phyloP scores from a whole-genome alignment of 2,329 filamentous ascomycete genomes.

The Colletotrichum magnum region DNA sequence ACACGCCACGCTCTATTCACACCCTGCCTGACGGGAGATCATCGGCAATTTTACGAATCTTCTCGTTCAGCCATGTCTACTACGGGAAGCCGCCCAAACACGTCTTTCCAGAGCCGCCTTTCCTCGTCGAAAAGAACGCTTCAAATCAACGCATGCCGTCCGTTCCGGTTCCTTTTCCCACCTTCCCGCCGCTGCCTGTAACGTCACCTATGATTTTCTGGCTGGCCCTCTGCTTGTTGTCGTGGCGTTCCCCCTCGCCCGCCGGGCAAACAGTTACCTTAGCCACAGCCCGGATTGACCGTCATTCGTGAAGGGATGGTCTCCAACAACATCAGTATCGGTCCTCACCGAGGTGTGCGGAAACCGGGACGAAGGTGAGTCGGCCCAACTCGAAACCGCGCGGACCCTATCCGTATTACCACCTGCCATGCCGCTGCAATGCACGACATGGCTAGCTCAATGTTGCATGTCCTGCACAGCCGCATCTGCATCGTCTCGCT shows the following conservation, averaged over 20 bases:
- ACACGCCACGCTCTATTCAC: background rate
- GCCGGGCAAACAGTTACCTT: background rate
- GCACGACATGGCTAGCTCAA: constrained; percentile 32
- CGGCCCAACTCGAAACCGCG: constrained; percentile 24
- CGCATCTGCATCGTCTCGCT: constrained; percentile 52
- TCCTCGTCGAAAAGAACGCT: background rate
- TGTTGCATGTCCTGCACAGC: constrained; percentile 30
- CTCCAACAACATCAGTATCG: background rate
- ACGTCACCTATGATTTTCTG: background rate
- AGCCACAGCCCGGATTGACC: too few species aligned
- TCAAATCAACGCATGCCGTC: background rate
- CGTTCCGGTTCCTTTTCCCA: background rate
- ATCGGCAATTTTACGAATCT: constrained; percentile 2
- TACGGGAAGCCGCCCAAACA: background rate
- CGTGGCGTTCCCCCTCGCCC: background rate
- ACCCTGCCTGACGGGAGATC: constrained; percentile 12
- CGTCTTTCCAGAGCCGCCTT: background rate
- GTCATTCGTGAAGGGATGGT: background rate
- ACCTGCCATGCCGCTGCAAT: constrained; percentile 24
- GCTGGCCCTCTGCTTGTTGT: background rate
- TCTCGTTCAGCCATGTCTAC: constrained; percentile 13
- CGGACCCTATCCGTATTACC: constrained; percentile 6
- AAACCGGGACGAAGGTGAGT: constrained; percentile 36
- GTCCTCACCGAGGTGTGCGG: constrained; percentile 37
- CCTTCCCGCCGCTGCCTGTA: background rate